Conservation (phyloP, 345 rosid species). For the Excoecaria cochinchinensis region DNA sequence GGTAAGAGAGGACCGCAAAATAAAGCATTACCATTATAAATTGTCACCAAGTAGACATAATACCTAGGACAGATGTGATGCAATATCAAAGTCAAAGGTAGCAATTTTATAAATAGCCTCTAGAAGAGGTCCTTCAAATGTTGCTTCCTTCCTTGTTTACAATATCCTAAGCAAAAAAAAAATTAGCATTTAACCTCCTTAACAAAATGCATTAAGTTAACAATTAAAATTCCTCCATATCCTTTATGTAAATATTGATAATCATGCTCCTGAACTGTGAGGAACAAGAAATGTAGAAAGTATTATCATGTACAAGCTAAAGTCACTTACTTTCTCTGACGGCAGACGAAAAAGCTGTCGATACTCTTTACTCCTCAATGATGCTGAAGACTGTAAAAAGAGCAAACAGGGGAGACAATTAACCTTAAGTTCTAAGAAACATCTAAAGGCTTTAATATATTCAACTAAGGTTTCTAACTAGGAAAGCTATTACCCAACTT, state of each 20-base stretch:
- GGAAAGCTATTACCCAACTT: not conserved
- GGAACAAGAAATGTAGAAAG: not conserved
- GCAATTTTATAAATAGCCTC: too few species aligned
- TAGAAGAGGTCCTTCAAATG: not conserved
- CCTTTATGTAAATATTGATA: not conserved
- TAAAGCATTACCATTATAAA: not conserved
- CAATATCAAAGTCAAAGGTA: not conserved
- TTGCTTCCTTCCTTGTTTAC: not conserved
- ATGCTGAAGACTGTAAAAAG: slow-evolving; percentile 42
- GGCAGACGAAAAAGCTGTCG: slow-evolving; percentile 21
- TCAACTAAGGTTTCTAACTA: not conserved
- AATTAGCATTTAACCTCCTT: too few species aligned
- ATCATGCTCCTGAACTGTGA: not conserved
- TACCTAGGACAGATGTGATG: not conserved
- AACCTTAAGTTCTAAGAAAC: not conserved
- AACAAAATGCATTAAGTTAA: too few species aligned
- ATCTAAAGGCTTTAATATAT: not conserved
- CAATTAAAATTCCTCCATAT: not conserved
- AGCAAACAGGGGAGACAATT: slow-evolving; percentile 9
- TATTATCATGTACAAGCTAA: not conserved
- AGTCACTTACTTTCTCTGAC: slow-evolving; percentile 24
- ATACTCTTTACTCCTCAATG: slow-evolving; percentile 42
- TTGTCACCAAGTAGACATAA: not conserved
- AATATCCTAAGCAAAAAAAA: not conserved
- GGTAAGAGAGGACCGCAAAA: not conserved